These are phyloP conservation scores for Asparagopsis taxiformis DNA, from an alignment of 31 red algal genomes.

Conservation along the genomic window DNA sequence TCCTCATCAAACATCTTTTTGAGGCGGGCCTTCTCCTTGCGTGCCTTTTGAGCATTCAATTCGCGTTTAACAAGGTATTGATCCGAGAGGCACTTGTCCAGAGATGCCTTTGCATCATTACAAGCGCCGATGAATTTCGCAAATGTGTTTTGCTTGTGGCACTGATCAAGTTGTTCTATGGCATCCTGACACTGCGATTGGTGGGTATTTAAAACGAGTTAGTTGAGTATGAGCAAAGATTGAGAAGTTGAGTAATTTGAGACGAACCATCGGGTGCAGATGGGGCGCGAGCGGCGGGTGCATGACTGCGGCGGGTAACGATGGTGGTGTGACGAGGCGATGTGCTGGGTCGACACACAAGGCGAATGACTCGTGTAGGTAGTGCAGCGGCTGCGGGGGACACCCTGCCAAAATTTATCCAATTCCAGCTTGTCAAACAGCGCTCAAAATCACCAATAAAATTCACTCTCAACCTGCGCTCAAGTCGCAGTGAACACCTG, in stretches of 20 bases:
- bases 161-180: slow-evolving; percentile 41
- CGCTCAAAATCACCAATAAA: no score
- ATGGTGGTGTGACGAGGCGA: background rate
- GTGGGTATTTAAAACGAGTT: background rate
- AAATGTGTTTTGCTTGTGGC: slow-evolving; percentile 36
- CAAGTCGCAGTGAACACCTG: no score
- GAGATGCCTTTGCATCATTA: slow-evolving; percentile 59
- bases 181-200: slow-evolving; percentile 48
- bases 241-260: background rate
- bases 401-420: no score
- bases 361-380: no score
- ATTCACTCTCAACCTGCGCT: no score
- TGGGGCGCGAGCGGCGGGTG: slow-evolving; percentile 57
- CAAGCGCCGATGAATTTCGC: slow-evolving; percentile 71
- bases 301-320: slow-evolving; percentile 7
- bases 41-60: slow-evolving; percentile 61
- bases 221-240: background rate
- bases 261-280: slow-evolving; percentile 58
- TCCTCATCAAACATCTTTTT: slow-evolving; percentile 25
- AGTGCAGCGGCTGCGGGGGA: no score
- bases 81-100: slow-evolving; percentile 76
- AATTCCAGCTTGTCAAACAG: no score
- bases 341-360: background rate
- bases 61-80: slow-evolving; percentile 74
- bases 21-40: slow-evolving; percentile 25